A percentile compares a stretch with the other conserved stretches of the same genome.
These are phyloP conservation scores for Xylariaceae sp. DNA, from an alignment of 2,329 filamentous ascomycete species.

Conservation along the genomic window DNA sequence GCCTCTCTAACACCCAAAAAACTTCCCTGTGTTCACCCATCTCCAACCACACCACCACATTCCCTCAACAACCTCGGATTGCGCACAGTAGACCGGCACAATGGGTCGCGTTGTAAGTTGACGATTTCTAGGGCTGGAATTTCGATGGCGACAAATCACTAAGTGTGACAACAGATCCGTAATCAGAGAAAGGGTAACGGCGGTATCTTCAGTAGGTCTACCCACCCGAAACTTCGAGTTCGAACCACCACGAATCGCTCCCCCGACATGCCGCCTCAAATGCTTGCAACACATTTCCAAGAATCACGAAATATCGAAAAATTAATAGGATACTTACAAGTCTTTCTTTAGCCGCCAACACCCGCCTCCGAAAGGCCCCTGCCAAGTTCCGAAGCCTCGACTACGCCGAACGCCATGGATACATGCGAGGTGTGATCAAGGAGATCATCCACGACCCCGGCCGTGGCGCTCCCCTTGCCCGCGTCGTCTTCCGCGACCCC, in stretches of 20 bases:
- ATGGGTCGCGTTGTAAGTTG: conserved; percentile 35
- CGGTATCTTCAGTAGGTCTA: conserved; percentile 33
- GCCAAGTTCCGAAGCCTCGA: conserved; percentile 97
- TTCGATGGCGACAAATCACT: conserved; percentile 3
- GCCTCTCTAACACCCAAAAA: conserved; percentile 21
- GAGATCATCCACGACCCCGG: conserved; percentile 99
- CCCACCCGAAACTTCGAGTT: not conserved
- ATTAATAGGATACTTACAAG: not conserved
- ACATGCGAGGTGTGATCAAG: conserved; percentile 95
- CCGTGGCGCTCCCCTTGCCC: conserved; percentile 95
- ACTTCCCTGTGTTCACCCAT: conserved; percentile 19
- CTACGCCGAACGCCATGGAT: conserved; percentile 94
- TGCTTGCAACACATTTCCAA: no score
- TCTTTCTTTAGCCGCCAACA: conserved; percentile 59
- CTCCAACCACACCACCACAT: conserved; percentile 17
- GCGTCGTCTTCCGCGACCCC: conserved; percentile 93
- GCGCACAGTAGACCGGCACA: conserved; percentile 30
- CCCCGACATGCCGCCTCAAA: not conserved
- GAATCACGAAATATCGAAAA: conserved; percentile 17
- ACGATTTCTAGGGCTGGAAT: conserved; percentile 6
- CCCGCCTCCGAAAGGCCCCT: conserved; percentile 89
- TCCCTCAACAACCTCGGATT: conserved; percentile 29
- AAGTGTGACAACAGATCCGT: conserved; percentile 43
- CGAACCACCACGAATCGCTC: conserved; percentile 3
- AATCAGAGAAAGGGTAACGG: conserved; percentile 47